Evolutionary conservation across 495 filamentous ascomycete species (phyloP).

Genomic region (Bombardia bombarda): DNA sequence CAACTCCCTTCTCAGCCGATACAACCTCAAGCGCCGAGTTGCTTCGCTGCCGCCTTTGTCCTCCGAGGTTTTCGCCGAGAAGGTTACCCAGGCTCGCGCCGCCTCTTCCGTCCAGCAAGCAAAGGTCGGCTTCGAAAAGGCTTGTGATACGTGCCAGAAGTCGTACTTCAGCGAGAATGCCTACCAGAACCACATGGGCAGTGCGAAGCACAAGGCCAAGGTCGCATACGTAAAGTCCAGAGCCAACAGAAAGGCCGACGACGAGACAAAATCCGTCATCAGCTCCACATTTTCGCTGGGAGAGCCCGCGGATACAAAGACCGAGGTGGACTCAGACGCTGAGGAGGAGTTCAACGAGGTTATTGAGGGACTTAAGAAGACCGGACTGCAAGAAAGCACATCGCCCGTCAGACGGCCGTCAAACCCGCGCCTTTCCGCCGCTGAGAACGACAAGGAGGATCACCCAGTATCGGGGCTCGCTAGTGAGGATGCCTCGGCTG

Average conservation of each 20-base stretch:
- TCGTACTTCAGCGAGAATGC: conserved; percentile 95
- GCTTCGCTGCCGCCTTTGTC: conserved; percentile 85
- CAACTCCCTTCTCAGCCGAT: conserved; percentile 52
- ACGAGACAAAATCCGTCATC: conserved; percentile 77
- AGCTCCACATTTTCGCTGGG: conserved; percentile 89
- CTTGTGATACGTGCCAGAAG: conserved; percentile 77
- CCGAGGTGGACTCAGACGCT: conserved; percentile 51
- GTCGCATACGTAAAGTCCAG: conserved; percentile 31
- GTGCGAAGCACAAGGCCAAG: conserved; percentile 79
- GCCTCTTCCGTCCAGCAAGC: conserved; percentile 74
- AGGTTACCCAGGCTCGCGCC: conserved; percentile 88
- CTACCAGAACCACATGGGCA: conserved; percentile 84
- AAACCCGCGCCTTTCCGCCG: conserved; percentile 47
- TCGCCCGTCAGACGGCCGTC: conserved; percentile 47
- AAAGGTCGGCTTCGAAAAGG: conserved; percentile 80
- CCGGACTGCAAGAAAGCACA: conserved; percentile 54
- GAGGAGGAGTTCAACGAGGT: conserved; percentile 73
- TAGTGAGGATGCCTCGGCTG: conserved; percentile 25
- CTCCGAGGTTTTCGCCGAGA: conserved; percentile 90
- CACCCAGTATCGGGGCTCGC: conserved; percentile 25
- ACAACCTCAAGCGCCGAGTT: conserved; percentile 94
- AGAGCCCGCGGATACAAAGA: conserved; percentile 52
- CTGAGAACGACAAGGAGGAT: conserved; percentile 33
- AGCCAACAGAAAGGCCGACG: conserved; percentile 33
- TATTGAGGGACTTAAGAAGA: conserved; percentile 66